Base-by-base conservation (phyloP, 1,284 basidiomycete species). In the Heimioporus retisporus region DNA sequence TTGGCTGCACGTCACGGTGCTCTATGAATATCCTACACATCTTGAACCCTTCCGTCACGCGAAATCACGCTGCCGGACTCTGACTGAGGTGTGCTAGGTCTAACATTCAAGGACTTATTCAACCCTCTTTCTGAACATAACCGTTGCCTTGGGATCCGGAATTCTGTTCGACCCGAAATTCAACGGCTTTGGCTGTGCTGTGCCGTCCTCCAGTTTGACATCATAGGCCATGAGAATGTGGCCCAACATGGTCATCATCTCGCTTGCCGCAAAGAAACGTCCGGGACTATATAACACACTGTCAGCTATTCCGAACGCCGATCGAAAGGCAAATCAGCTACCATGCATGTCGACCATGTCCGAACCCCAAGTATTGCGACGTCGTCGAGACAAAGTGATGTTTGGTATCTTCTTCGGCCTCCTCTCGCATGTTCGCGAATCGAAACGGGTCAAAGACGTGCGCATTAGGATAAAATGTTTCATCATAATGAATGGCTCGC, bases 371-470 rank as follows among this genome's bases (percentile, higher is more conserved):
- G 18, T 65, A 73, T 2, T 72, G 66, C 0, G 51, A 35, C 11
- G 44, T 35, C 0, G 73, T 68, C 14, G 75, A 66, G 14, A 61
- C 60, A 18, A 72, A 65, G 7, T 69, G 73, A 35, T 75, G 66
- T 25, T 71, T 74, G 18, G 42, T 6, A 18, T 43, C 59, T 43
- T 72, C 65, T 0, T 63, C 65, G 0, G 69, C 16, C 18, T 68
- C 63, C 0, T 71, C 69, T 4, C 60, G 65, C 65, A 72, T 50
- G 11, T 68, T 19, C 0, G 69, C 60, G 61, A 81, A 83, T 15
- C 82, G 75, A 63, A 77, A 82, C 0, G 77, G 76, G 19, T 80
- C 70, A 60, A 83, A 82, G 4, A 55, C 65, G 0, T 70, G 51
- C 0, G 80, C 59, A 43, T 77, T 67, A 1, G 69, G 55, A 64